Conservation (phyloP, 2,329 filamentous ascomycete genomes). For the Leptodontidium sp. region DNA sequence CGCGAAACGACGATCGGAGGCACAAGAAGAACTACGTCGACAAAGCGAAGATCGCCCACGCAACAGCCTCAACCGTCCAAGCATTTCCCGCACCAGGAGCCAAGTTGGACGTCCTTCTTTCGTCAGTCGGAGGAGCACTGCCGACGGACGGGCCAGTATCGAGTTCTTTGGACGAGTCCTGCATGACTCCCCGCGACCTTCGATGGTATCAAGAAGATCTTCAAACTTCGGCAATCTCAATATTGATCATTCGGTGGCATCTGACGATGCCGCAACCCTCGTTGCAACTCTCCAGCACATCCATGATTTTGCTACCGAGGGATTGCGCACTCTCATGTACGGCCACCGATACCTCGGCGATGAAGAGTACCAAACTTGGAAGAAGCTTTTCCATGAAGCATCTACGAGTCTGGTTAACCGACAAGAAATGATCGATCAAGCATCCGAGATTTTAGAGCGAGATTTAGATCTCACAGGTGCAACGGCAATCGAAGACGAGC, state of each 20-base stretch:
- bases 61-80: conserved; percentile 38
- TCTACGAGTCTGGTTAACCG: conserved; percentile 84
- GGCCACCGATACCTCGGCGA: conserved; percentile 80
- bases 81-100: conserved; percentile 28
- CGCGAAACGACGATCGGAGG: conserved; percentile 48
- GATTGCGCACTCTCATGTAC: conserved; percentile 85
- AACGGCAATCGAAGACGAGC: conserved; percentile 92
- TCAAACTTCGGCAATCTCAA: conserved; percentile 11
- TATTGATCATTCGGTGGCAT: conserved; percentile 21
- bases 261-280: conserved; percentile 55
- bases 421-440: conserved; percentile 79
- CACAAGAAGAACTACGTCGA: conserved; percentile 63
- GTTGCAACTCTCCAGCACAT: conserved; percentile 74
- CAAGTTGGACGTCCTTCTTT: conserved; percentile 21
- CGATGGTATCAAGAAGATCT: conserved; percentile 23
- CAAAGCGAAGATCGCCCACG: conserved; percentile 56
- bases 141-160: conserved; percentile 39
- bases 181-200: conserved; percentile 19
- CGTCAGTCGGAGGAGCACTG: conserved; percentile 35
- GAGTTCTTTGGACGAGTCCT: conserved; percentile 20
- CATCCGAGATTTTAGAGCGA: conserved; percentile 82
- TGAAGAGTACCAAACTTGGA: conserved; percentile 79
- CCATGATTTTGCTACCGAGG: conserved; percentile 87
- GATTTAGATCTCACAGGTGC: conserved; percentile 86
- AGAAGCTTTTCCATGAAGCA: conserved; percentile 77